Evolutionary conservation across 768 basidiomycete species (phyloP).

Genomic region (Kwoniella shandongensis): DNA sequence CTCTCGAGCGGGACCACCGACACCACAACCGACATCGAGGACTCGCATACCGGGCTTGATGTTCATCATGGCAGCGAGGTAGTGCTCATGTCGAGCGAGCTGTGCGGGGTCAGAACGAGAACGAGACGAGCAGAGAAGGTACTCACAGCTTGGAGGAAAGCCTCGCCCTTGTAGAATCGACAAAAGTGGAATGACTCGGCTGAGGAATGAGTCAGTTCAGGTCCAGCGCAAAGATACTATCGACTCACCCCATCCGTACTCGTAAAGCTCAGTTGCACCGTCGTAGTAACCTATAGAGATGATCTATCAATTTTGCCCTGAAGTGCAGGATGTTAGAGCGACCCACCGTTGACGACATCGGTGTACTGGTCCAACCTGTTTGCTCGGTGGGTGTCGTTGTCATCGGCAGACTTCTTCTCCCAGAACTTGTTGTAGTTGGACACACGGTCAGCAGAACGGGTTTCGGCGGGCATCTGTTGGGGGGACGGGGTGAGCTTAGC

Average conservation of each 20-base stretch:
- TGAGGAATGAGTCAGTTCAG: conserved; percentile 57
- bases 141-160: conserved; percentile 53
- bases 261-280: conserved; percentile 91
- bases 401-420: conserved; percentile 75
- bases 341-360: conserved; percentile 87
- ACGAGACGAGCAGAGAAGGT: not conserved
- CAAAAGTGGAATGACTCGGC: conserved; percentile 91
- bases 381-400: conserved; percentile 65
- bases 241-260: conserved; percentile 63
- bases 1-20: conserved; percentile 94
- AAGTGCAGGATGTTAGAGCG: not conserved
- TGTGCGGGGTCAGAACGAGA: conserved; percentile 15
- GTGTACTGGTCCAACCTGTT: conserved; percentile 78
- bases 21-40: conserved; percentile 96
- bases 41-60: conserved; percentile 90
- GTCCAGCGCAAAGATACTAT: not conserved
- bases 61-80: conserved; percentile 81
- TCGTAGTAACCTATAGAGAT: conserved; percentile 79
- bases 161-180: conserved; percentile 84
- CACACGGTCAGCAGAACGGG: conserved; percentile 23
- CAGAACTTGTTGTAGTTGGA: conserved; percentile 78
- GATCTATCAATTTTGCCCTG: not conserved
- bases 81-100: conserved; percentile 94
- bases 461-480: conserved; percentile 19
- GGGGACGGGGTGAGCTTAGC: too few relatives aligned